Evolutionary conservation across 192 early-diverging fungal genomes (phyloP).

Genomic region (Linderina pennispora): DNA sequence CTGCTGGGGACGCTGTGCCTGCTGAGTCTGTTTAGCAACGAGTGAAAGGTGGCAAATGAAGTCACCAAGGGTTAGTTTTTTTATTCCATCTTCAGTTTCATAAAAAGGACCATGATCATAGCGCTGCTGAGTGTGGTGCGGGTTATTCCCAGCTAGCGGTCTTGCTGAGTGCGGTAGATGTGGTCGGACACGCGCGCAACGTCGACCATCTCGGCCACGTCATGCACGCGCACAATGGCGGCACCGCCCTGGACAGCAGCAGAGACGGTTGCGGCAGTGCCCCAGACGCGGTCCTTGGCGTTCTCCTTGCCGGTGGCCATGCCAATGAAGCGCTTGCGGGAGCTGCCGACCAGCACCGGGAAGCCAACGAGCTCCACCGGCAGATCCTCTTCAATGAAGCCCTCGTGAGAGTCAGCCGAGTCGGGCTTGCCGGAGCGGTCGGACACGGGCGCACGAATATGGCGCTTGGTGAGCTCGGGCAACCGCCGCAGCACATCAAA

Average conservation of each 20-base stretch:
- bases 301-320: conserved; percentile 56
- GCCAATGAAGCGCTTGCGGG: conserved; percentile 91
- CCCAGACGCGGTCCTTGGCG: conserved; percentile 71
- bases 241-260: conserved; percentile 79
- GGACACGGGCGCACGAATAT: conserved; percentile 32
- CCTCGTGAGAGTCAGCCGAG: conserved; percentile 22
- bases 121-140: no score
- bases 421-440: conserved; percentile 1
- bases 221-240: conserved; percentile 85
- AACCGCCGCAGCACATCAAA: conserved; percentile 78
- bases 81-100: no score
- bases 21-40: conserved; percentile 62
- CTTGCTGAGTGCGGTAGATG: conserved; percentile 42
- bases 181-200: conserved; percentile 79
- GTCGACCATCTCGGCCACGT: conserved; percentile 90
- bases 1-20: conserved; percentile 73
- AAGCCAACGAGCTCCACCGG: conserved; percentile 41
- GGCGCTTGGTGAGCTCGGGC: conserved; percentile 37
- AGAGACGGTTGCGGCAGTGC: conserved; percentile 84
- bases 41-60: no score
- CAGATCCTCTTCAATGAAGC: conserved; percentile 40
- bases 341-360: conserved; percentile 88
- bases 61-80: no score
- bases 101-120: no score
- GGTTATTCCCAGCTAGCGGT: no score